Evolutionary conservation across 2,329 filamentous ascomycete genomes (phyloP).

Genomic region (Chaetoscypha palmicola): DNA sequence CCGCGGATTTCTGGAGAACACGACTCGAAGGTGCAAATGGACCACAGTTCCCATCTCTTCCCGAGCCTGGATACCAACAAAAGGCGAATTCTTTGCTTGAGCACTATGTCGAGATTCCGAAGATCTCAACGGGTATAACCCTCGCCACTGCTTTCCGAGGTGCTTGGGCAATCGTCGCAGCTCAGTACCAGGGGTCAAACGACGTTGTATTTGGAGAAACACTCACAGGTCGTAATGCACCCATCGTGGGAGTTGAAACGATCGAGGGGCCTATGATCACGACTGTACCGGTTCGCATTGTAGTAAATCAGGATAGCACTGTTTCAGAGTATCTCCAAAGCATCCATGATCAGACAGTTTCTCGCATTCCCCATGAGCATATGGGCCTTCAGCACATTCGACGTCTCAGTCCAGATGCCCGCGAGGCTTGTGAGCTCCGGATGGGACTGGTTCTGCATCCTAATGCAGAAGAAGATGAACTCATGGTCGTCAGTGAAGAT

Average conservation of each 20-base stretch:
- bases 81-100: conserved; percentile 39
- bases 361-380: conserved; percentile 37
- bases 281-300: conserved; percentile 37
- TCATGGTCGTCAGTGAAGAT: conserved; percentile 10
- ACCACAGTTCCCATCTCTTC: conserved; percentile 43
- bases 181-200: conserved; percentile 33
- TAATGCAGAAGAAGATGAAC: conserved; percentile 11
- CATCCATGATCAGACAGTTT: conserved; percentile 40
- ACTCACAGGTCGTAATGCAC: conserved; percentile 36
- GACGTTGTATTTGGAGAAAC: conserved; percentile 40
- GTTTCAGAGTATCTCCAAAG: conserved; percentile 38
- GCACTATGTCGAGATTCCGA: conserved; percentile 29
- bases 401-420: conserved; percentile 20
- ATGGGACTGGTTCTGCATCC: conserved; percentile 23
- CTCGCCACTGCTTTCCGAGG: conserved; percentile 22
- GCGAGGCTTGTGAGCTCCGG: conserved; percentile 17
- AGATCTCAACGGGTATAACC: conserved; percentile 11
- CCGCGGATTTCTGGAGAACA: conserved; percentile 41
- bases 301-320: conserved; percentile 26
- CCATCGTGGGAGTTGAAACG: conserved; percentile 35
- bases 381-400: conserved; percentile 24
- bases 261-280: conserved; percentile 40
- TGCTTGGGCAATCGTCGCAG: conserved; percentile 37
- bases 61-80: conserved; percentile 40
- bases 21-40: conserved; percentile 39